Evolutionary conservation across 352 stramenopile genomes (phyloP), one percentile per base, ranked within the genome.

Genomic region (Phytophthora sojae): DNA sequence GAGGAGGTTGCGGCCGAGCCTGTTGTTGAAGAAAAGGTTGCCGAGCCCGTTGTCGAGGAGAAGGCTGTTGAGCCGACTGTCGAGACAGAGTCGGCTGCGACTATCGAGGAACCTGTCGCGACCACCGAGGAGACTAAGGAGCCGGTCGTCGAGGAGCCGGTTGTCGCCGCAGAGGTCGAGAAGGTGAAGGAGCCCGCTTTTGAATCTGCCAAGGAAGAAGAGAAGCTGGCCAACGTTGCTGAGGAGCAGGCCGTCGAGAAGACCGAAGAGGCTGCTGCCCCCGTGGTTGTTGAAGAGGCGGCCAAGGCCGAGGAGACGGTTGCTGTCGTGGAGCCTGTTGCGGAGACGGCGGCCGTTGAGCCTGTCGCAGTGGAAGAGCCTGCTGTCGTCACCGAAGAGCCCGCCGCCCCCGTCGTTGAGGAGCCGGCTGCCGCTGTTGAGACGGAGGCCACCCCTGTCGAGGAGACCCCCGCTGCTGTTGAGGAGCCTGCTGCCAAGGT

Each of bases 121-220:
- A 72, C 61, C 6, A 66, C 35, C 23, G 53, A 69, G 44, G 39
- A 71, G 8, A 12, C 11, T 1, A 53, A 71, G 57, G 56, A 66
- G 29, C 15, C 32, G 7, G 52, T 26, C 6, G 29, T 30, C 19
- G 47, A 71, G 57, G 56, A 66, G 29, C 15, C 32, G 7, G 52
- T 26, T 12, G 29, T 30, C 19, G 47, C 53, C 15, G 35, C 53
- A n/a, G 54, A 47, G 17, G 12, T 50, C 21, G 23, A 17, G 6
- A 32, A 21, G 19, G 35, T 9, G 32, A 37, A 49, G 52, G 30
- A 70, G 45, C 3, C 37, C 57, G 61, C 12, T 44, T 42, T 39
- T 29, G 37, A 35, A 5, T 21, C 49, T 14, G 12, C 47, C 11
- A 39, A 39, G 2, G 32, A 39, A 39, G 56, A 53, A 1, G 63